phyloP scores from a whole-genome alignment of 352 stramenopile genomes.

The Globisporangium sylvaticum region DNA sequence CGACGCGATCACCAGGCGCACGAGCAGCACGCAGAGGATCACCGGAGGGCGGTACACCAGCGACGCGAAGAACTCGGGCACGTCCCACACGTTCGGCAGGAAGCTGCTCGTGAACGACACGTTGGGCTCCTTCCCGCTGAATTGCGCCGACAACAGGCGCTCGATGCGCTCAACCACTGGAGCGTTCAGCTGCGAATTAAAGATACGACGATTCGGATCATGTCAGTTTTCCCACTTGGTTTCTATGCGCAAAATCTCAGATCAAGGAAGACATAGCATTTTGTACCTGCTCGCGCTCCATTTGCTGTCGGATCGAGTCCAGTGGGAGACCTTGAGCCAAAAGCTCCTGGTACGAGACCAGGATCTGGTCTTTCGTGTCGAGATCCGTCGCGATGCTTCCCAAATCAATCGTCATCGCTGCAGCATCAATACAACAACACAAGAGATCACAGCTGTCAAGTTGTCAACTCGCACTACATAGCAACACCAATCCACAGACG shows the following conservation, averaged over 20 bases:
- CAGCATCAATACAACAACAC: neutral
- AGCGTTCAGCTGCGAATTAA: neutral
- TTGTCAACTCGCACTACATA: neutral
- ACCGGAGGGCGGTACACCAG: conserved; percentile 58
- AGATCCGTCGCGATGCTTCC: conserved; percentile 42
- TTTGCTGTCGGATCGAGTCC: conserved; percentile 61
- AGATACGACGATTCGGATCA: too few relatives aligned
- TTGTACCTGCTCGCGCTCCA: conserved; percentile 63
- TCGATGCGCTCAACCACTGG: conserved; percentile 41
- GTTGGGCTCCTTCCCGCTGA: conserved; percentile 23
- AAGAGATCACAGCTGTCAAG: conserved; percentile 4
- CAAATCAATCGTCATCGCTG: conserved; percentile 50
- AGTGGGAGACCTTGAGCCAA: conserved; percentile 54
- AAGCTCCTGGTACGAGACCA: conserved; percentile 61
- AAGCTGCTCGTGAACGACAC: conserved; percentile 27
- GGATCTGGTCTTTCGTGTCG: conserved; percentile 38
- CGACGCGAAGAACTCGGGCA: conserved; percentile 46
- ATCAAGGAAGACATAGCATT: neutral
- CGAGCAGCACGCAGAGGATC: conserved; percentile 52
- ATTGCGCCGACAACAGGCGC: conserved; percentile 38
- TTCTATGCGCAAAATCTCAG: neutral
- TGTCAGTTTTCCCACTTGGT: neutral
- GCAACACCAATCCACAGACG: neutral
- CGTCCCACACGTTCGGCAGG: conserved; percentile 47
- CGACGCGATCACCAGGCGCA: conserved; percentile 47